These are phyloP conservation scores for Antitrichia curtipendula DNA, from an alignment of 225 moss, liverwort and hornwort species.

Conservation along the genomic window DNA sequence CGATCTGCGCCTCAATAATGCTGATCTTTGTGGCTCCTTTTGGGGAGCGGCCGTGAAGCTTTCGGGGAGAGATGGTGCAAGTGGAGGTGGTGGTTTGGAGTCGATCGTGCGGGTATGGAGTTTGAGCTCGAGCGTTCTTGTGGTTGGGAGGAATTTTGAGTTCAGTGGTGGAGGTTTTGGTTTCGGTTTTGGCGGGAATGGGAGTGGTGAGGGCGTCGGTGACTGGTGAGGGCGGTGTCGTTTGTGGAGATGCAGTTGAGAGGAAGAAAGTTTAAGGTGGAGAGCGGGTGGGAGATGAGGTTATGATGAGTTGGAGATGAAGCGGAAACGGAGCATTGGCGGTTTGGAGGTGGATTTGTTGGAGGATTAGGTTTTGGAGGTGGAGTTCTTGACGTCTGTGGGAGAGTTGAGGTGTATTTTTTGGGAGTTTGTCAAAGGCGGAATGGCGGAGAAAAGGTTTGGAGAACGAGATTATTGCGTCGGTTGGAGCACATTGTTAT, in stretches of 20 bases:
- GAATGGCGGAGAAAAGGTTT: not conserved
- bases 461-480: not conserved
- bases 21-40: not conserved
- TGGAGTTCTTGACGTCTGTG: not conserved
- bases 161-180: not conserved
- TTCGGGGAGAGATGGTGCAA: not conserved
- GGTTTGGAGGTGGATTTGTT: not conserved
- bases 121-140: not conserved
- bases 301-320: not conserved
- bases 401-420: not conserved
- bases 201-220: not conserved
- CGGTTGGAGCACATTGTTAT: not conserved
- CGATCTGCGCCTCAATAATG: not conserved
- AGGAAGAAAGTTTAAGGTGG: not conserved
- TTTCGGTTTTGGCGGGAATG: not conserved
- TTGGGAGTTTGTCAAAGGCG: not conserved
- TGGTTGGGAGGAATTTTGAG: not conserved
- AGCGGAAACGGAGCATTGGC: not conserved
- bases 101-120: not conserved
- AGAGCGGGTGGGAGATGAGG: not conserved
- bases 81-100: not conserved
- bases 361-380: constrained; percentile 1
- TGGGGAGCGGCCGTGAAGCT: not conserved
- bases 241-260: not conserved
- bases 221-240: not conserved